Evolutionary conservation across 441 rosid genomes (phyloP).

Genomic region (Brassica balearica): DNA sequence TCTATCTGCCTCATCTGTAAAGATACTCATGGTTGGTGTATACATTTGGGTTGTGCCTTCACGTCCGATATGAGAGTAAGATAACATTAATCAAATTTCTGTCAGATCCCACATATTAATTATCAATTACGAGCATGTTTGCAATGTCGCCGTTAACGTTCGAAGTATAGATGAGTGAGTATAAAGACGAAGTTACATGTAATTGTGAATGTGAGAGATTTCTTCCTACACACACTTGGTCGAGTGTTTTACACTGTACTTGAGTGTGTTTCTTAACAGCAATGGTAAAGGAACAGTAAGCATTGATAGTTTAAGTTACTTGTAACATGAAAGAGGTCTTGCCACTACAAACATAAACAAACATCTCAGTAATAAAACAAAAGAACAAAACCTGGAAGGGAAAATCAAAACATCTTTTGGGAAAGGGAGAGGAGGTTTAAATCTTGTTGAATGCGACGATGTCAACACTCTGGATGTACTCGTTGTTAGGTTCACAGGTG

Average conservation of each 20-base stretch:
- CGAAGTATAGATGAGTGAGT: not conserved
- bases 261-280: constrained; percentile 11
- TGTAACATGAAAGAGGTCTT: constrained; percentile 31
- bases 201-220: not conserved
- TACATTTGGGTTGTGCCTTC: constrained; percentile 1
- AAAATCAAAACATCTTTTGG: constrained; percentile 9
- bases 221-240: not conserved
- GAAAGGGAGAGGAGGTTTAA: constrained; percentile 27
- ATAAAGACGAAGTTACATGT: not conserved
- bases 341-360: constrained; percentile 30
- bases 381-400: constrained; percentile 35
- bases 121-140: not conserved
- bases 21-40: constrained; percentile 21
- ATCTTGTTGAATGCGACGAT: constrained; percentile 82
- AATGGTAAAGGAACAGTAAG: not conserved
- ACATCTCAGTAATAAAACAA: constrained; percentile 12
- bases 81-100: constrained; percentile 9
- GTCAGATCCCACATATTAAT: not conserved
- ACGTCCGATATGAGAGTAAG: not conserved
- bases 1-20: not conserved
- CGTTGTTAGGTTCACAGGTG: constrained; percentile 62
- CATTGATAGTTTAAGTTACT: constrained; percentile 12
- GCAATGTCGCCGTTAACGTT: not conserved
- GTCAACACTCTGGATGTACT: constrained; percentile 73
- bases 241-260: constrained; percentile 43